Evolutionary conservation across 208 protist species (phyloP), one percentile per base, ranked within the genome.

Genomic region (Leishmania major): DNA sequence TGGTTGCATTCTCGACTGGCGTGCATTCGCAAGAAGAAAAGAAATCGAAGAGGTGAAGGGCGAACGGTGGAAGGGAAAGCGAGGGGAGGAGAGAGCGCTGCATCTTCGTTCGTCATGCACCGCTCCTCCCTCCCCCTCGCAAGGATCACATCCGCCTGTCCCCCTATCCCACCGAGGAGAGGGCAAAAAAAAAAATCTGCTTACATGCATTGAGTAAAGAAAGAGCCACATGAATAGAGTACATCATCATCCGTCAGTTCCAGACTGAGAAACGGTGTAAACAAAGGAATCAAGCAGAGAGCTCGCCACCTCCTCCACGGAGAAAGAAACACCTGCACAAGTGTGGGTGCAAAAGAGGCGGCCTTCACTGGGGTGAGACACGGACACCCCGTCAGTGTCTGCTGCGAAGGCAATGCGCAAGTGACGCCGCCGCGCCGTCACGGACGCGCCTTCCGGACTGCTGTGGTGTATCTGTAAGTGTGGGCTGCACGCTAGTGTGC

Each of bases 261-360:
- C 19, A 47, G 22, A 64, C 22, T 43, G 45, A 22, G 47, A 22
- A 51, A 37, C 40, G 10, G 43, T 28, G 13, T 25, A 76, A 57
- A 77, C 77, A 75, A 77, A 45, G 49, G 71, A 80, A 77, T 71
- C 22, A n/a, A 28, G 22, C 62, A 60, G 57, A 57, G 45, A 77
- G 59, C 53, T 11, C 67, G 31, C 11, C 13, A 7, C 70, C 25
- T 51, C 47, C 70, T 53, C 22, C 45, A 51, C 13, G 1, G 67
- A 55, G 37, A 7, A 35, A 1, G 37, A 51, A 53, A 17, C 40
- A 51, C 45, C 40, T 25, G 11, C 22, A 31, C 43, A 53, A 11
- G 45, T 37, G n/a, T 8, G 47, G 4, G 13, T 55, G 45, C 70
- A 22, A 31, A 55, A 51, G 70, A 53, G 2, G 4, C 37, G 45